Percentiles rank a stretch among this genome's conserved stretches.
Evolutionary conservation across 164 flowering plant genomes (phyloP).

Genomic region (Protea cynaroides): DNA sequence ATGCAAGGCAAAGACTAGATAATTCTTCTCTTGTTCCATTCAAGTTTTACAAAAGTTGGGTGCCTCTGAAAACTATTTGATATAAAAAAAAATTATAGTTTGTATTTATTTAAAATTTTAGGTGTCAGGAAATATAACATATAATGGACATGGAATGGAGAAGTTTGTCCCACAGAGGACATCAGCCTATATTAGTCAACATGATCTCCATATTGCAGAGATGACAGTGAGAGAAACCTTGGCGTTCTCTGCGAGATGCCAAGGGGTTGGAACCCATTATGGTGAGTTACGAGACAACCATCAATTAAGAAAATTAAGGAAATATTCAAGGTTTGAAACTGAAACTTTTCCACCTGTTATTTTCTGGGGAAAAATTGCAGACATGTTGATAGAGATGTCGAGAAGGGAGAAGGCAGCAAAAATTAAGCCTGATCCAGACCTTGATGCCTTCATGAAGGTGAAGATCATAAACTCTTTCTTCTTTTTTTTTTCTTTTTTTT

Average conservation of each 20-base stretch:
- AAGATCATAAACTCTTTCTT: background rate
- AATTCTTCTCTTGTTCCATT: background rate
- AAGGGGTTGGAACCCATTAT: slow-evolving; percentile 52
- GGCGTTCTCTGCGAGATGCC: slow-evolving; percentile 65
- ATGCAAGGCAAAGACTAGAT: slow-evolving; percentile 25
- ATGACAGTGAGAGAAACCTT: slow-evolving; percentile 68
- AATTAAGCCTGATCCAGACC: slow-evolving; percentile 34
- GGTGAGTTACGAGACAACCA: slow-evolving; percentile 27
- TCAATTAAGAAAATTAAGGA: background rate
- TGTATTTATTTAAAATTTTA: slow-evolving; percentile 8
- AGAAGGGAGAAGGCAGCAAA: slow-evolving; percentile 35
- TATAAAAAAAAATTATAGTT: too few species aligned
- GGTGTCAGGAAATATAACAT: slow-evolving; percentile 51
- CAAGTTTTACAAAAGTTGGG: background rate
- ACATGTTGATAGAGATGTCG: slow-evolving; percentile 25
- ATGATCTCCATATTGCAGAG: slow-evolving; percentile 56
- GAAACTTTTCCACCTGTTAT: background rate
- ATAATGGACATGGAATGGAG: slow-evolving; percentile 52
- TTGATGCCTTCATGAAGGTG: slow-evolving; percentile 38
- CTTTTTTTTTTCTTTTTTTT: too few species aligned
- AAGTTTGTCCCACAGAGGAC: slow-evolving; percentile 64
- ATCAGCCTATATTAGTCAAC: slow-evolving; percentile 55
- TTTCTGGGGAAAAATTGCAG: slow-evolving; percentile 10
- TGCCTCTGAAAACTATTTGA: background rate
- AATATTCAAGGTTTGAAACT: background rate